Base-by-base conservation (phyloP, 1,139 yeast species). In the Geotrichum restrictum region DNA sequence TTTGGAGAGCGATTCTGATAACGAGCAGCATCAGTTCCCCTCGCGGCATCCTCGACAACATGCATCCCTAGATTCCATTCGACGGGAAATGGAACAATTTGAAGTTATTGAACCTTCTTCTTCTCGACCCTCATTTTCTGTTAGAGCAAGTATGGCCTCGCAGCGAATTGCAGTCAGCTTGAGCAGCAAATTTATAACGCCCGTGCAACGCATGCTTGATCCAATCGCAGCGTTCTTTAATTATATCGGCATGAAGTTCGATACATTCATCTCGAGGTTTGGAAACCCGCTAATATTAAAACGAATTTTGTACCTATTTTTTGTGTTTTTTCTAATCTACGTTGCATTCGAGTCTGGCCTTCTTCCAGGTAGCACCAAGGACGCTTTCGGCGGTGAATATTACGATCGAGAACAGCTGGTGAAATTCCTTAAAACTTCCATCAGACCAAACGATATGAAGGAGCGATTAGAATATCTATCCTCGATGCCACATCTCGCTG, bases 271-370 rank as follows among this genome's bases (percentile, higher is more conserved):
- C 19, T 75, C 82, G 40, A 78, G 79, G 59, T 60, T 87, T 27
- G 96, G 96, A 8, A 89, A 91, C 65, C 97, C 97, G 1, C 71
- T 89, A 54, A 85, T 91, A 51, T 81, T 89, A 36, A 85, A 85
- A 60, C 74, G 98, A 45, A 73, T 89, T 32, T 65, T 86, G 6
- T 88, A 88, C 62, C 85, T 91, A 14, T 63, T 82, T 2, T 66
- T 83, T 49, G 78, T 88, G 59, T 79, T 88, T 33, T 57, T 73
- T 0, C 63, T 85, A 5, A 72, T 87, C 3, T 82, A 80, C 62
- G 64, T 78, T 22, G 75, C 87, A 6, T 75, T 88, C 14, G 70
- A 78, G 46, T 77, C 83, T 50, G 81, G 79, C 18, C 72, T 79
- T 1, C 70, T 79, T 6, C 69, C 67, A 3, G 44, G 70, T 33